phyloP scores from a whole-genome alignment of 768 basidiomycete genomes.

The Mycena venus region DNA sequence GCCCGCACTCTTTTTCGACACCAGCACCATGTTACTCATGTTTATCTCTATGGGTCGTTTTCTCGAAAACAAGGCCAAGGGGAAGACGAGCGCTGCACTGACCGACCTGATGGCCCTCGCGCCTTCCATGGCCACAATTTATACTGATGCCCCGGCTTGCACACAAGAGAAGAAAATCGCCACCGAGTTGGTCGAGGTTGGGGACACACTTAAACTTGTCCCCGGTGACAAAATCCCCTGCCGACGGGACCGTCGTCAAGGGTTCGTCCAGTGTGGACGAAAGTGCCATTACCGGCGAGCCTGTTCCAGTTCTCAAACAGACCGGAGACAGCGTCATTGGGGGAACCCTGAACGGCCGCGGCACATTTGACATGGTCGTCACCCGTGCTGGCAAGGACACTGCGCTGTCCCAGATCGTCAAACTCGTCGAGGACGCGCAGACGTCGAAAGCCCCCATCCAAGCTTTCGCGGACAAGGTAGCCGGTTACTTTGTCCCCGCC shows the following conservation, averaged over 20 bases:
- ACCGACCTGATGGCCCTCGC: constrained; percentile 97
- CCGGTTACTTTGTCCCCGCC: constrained; percentile 94
- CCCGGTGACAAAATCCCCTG: constrained; percentile 97
- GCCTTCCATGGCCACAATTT: constrained; percentile 96
- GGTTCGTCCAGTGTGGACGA: constrained; percentile 95
- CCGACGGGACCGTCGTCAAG: constrained; percentile 90
- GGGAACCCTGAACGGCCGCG: constrained; percentile 96
- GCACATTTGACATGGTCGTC: constrained; percentile 97
- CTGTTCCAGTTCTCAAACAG: constrained; percentile 88
- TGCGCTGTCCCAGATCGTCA: constrained; percentile 95
- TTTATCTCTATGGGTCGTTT: constrained; percentile 97
- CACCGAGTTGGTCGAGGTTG: constrained; percentile 95
- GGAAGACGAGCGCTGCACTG: constrained; percentile 95
- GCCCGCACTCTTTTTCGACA: constrained; percentile 96
- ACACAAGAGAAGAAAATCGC: constrained; percentile 91
- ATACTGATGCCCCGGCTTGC: constrained; percentile 86
- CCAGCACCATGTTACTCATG: constrained; percentile 98
- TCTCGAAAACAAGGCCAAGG: constrained; percentile 97
- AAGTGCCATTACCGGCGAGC: constrained; percentile 96
- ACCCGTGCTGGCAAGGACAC: constrained; percentile 97
- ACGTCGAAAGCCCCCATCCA: constrained; percentile 99
- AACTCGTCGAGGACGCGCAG: constrained; percentile 97
- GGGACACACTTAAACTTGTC: constrained; percentile 92
- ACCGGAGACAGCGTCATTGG: constrained; percentile 91
- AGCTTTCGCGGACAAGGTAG: constrained; percentile 94